Base-by-base conservation (phyloP, 805 yeast species). In the Soucietia sequanensis region DNA sequence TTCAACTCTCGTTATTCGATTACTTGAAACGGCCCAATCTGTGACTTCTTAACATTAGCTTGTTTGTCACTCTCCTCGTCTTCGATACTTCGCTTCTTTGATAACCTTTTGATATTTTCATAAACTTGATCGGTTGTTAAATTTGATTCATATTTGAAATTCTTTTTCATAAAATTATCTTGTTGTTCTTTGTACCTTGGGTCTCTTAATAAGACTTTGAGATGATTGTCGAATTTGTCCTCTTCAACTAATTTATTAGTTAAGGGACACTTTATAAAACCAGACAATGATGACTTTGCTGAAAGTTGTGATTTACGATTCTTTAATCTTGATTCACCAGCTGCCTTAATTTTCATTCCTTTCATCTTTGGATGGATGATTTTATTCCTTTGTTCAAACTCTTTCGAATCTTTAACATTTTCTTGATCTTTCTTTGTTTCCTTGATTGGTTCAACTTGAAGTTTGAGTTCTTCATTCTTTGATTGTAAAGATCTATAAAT, bases 121-220 rank as follows among this genome's bases (percentile, higher is more conserved):
- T 74, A 78, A 0, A 79, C 84, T 48, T 81, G 83, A 30, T 72
- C 77, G 2, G 75, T 68, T 5, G 76, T 67, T 32, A 77, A 50
- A 44, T 77, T 78, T 6, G 72, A 63, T 9, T 72, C 56, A 35
- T 66, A 60, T 14, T 58, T 49, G 50, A 70, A 69, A 43, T 78
- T 76, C 53, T 81, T 81, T 14, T 66, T 56, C 44, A 81, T 75
- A 54, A 74, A 83, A 34, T 75, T 72, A 27, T 69, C 75, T 49
- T 78, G 80, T 55, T 87, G 88, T 37, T 78, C 78, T 44, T 78
- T 73, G 60, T 85, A 86, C 44, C 76, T 68, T 3, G 96, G 95
- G 57, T 90, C 95, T 29, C 90, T 62, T 23, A 86, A 64, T 36
- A 84, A 64, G 11, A 80, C 74, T 39, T 76, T 74, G 45, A 90